phyloP scores from a whole-genome alignment of 2,329 filamentous ascomycete species.

The Exophiala spinifera region DNA sequence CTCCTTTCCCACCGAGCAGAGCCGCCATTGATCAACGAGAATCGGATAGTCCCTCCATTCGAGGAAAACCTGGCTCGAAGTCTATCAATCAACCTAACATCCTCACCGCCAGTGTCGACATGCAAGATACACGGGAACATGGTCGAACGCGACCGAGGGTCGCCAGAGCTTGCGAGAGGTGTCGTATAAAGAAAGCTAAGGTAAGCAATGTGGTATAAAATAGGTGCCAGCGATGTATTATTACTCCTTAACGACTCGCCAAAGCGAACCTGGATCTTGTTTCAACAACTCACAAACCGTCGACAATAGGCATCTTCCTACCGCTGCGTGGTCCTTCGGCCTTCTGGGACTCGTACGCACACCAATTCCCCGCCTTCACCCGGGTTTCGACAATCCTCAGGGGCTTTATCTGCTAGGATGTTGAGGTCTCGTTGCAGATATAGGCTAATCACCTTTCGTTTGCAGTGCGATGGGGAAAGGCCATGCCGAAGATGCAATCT shows the following conservation, averaged over 20 bases:
- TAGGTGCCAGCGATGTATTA: too few species aligned
- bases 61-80: not conserved
- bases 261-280: too few species aligned
- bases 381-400: too few species aligned
- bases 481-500: constrained; percentile 20
- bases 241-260: too few species aligned
- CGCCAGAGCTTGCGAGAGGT: not conserved
- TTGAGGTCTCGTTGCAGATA: not conserved
- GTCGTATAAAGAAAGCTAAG: not conserved
- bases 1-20: too few species aligned
- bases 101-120: not conserved
- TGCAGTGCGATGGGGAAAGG: constrained; percentile 18
- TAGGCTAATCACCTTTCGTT: not conserved
- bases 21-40: not conserved
- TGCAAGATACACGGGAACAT: not conserved
- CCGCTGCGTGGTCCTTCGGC: too few species aligned
- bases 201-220: not conserved
- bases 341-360: too few species aligned
- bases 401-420: not conserved
- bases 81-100: not conserved
- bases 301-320: too few species aligned
- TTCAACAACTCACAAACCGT: too few species aligned
- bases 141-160: not conserved
- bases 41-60: not conserved
- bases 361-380: too few species aligned